Evolutionary conservation across 805 yeast species (phyloP).

Genomic region (Candida corydali): DNA sequence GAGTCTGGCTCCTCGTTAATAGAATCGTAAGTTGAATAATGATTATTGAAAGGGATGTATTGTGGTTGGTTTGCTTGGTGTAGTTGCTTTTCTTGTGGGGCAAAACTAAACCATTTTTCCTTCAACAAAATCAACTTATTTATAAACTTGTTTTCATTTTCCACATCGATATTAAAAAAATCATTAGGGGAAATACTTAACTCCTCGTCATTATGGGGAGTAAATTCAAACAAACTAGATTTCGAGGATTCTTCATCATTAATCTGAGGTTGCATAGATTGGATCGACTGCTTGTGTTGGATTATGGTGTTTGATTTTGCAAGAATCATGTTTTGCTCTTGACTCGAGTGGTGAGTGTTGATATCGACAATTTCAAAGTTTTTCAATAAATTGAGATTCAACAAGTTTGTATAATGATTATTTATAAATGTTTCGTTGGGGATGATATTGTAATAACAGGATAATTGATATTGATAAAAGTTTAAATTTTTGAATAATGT

Average conservation of each 20-base stretch:
- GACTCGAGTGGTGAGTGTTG: slow-evolving; percentile 23
- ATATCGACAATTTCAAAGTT: slow-evolving; percentile 31
- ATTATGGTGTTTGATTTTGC: slow-evolving; percentile 21
- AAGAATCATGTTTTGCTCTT: slow-evolving; percentile 21
- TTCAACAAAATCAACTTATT: slow-evolving; percentile 19
- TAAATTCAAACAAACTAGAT: slow-evolving; percentile 8
- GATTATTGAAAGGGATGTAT: slow-evolving; percentile 7
- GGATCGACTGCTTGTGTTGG: slow-evolving; percentile 22
- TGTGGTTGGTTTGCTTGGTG: too few relatives aligned
- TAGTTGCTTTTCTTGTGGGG: slow-evolving; percentile 8
- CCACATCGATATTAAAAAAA: slow-evolving; percentile 2
- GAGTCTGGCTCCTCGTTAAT: slow-evolving; percentile 29
- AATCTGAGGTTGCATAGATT: slow-evolving; percentile 6
- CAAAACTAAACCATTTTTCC: slow-evolving; percentile 13
- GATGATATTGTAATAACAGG: slow-evolving; percentile 35
- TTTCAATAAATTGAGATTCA: slow-evolving; percentile 34
- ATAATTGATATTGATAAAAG: slow-evolving; percentile 34
- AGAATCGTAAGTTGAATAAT: slow-evolving; percentile 24
- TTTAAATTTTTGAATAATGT: slow-evolving; percentile 30
- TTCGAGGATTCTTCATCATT: slow-evolving; percentile 4
- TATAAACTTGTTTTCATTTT: slow-evolving; percentile 14
- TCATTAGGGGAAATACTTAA: slow-evolving; percentile 9
- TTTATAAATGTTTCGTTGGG: slow-evolving; percentile 24
- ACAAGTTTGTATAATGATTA: slow-evolving; percentile 34
- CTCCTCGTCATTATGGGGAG: slow-evolving; percentile 5